Evolutionary conservation across 2,329 filamentous ascomycete genomes (phyloP), one percentile per base, ranked within the genome.

Genomic region (Aschersonia sp.): DNA sequence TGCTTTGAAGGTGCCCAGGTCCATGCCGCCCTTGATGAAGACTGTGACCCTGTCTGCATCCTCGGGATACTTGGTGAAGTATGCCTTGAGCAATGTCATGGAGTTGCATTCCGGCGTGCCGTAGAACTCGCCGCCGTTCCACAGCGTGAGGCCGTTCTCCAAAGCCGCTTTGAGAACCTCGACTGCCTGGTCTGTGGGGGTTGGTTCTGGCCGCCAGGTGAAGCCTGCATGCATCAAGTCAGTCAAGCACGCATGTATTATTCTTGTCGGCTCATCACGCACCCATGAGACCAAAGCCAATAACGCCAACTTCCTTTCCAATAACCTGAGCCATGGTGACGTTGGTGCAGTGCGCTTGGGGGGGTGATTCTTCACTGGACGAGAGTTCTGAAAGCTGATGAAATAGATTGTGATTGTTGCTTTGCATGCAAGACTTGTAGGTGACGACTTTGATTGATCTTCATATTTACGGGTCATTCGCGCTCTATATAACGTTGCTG

Each of bases 101-200:
- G 61, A 66, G 64, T 83, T 81, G 56, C 70, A 70, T 28, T 75
- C 67, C 1, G 73, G 71, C 0, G 68, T 65, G 40, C 81, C 81
- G 63, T 85, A 85, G 57, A 84, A 74, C 57, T 83, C 78, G 52
- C 71, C 80, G 40, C 69, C 78, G 55, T 82, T 83, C 78, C 79
- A 84, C 48, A 73, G 65, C 51, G 63, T 72, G 55, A 62, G 64
- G 48, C 71, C 67, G 9, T 59, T 58, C 30, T 62, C 53, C 9
- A 80, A 59, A 5, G 78, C 66, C 20, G 73, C 68, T 53, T 73
- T 73, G 62, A 84, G 68, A 9, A 75, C 72, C 43, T 70, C 71
- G 51, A 80, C 47, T 30, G 72, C 65, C 51, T 74, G 63, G 35
- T 76, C 70, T 10, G 72, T 57, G 2, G 72, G 59, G 7, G 61